These are phyloP conservation scores for Solanum infundibuliforme DNA, from an alignment of 257 asterid genomes.

Conservation along the genomic window DNA sequence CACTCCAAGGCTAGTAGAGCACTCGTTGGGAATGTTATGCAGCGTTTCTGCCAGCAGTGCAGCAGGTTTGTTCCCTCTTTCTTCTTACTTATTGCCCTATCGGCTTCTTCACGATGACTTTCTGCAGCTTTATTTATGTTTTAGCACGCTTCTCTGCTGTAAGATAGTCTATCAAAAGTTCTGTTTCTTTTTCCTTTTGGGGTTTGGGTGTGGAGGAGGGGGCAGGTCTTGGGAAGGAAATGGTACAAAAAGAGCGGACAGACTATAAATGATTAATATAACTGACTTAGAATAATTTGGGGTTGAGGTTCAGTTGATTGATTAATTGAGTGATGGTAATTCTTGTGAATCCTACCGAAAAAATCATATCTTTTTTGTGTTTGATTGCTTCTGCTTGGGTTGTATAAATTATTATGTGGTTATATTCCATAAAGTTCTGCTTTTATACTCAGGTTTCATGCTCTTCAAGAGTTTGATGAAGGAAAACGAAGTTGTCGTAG, in stretches of 20 bases:
- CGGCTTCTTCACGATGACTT: neutral
- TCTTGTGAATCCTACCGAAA: neutral
- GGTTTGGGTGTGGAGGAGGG: neutral
- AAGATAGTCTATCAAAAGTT: neutral
- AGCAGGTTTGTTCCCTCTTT: constrained; percentile 34
- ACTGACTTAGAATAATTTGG: neutral
- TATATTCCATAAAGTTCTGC: neutral
- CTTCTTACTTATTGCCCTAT: neutral
- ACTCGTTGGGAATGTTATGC: constrained; percentile 60
- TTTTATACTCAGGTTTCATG: constrained; percentile 50
- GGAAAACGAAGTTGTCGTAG: constrained; percentile 78
- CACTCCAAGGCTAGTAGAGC: constrained; percentile 65
- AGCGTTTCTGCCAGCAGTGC: constrained; percentile 86
- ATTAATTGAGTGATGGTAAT: neutral
- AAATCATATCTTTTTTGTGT: neutral
- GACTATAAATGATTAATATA: neutral
- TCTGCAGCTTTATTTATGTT: neutral
- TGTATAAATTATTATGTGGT: neutral
- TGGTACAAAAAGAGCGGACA: neutral
- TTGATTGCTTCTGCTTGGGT: neutral
- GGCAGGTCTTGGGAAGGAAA: neutral
- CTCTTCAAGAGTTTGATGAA: constrained; percentile 78
- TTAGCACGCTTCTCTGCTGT: neutral
- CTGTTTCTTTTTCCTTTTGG: neutral
- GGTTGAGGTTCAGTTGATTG: neutral